phyloP scores from a whole-genome alignment of 164 flowering plant genomes.

The Litsea cubeba region DNA sequence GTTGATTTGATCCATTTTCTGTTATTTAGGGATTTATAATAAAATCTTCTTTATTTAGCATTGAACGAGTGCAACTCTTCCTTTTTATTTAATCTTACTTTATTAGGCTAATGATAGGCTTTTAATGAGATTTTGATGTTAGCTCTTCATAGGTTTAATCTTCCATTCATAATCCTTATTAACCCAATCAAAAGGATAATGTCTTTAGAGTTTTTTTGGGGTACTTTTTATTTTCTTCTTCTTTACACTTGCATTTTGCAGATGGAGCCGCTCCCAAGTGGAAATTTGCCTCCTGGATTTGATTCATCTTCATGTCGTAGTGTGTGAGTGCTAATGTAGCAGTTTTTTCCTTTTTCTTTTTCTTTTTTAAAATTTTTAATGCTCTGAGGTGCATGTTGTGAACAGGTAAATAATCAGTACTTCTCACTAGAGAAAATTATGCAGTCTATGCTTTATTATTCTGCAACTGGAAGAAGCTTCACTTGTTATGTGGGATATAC shows the following conservation, averaged over 20 bases:
- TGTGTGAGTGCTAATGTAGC: constrained; percentile 74
- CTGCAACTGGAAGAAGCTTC: neutral
- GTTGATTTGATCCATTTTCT: no score
- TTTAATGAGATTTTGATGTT: constrained; percentile 3
- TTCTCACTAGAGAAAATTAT: neutral
- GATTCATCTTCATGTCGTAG: constrained; percentile 99
- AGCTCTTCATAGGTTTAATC: constrained; percentile 3
- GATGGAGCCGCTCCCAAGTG: constrained; percentile 98
- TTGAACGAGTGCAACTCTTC: no score
- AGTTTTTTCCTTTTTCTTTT: constrained; percentile 14
- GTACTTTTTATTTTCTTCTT: constrained; percentile 18
- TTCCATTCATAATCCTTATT: neutral
- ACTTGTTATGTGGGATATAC: neutral
- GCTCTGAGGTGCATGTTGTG: neutral
- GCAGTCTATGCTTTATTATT: neutral
- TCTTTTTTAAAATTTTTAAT: neutral
- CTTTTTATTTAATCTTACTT: neutral
- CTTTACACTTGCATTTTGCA: constrained; percentile 64
- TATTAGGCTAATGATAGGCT: constrained; percentile 5
- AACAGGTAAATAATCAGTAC: constrained; percentile 1
- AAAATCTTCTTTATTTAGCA: no score
- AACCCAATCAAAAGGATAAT: neutral
- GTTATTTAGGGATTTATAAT: no score
- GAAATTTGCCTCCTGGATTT: constrained; percentile 99
- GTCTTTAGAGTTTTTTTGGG: constrained; percentile 4